These are phyloP conservation scores for Mycena sanguinolenta DNA, from an alignment of 768 basidiomycete species.

Conservation along the genomic window DNA sequence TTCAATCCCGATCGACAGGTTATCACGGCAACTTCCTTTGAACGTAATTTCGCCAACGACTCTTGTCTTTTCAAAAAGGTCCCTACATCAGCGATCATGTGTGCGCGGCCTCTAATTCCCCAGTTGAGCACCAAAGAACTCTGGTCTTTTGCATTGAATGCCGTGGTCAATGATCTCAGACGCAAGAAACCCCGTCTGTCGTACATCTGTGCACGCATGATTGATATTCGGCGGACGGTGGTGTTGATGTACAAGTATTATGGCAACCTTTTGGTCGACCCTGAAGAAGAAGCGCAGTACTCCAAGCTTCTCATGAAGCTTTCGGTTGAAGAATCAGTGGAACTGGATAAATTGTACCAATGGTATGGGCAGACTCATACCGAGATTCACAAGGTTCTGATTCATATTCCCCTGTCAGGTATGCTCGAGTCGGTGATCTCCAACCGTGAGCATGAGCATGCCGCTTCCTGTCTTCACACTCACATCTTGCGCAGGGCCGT, in stretches of 20 bases:
- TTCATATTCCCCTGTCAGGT: neutral
- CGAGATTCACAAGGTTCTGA: no score
- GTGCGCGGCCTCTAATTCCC: constrained; percentile 8
- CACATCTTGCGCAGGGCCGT: neutral
- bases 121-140: neutral
- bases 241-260: neutral
- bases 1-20: constrained; percentile 2
- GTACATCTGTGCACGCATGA: constrained; percentile 11
- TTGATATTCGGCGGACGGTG: neutral
- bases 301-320: constrained; percentile 6
- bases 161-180: constrained; percentile 5
- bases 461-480: no score
- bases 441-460: constrained; percentile 27
- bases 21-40: constrained; percentile 17
- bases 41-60: neutral
- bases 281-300: constrained; percentile 1
- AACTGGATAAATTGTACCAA: constrained; percentile 12
- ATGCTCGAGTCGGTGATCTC: constrained; percentile 1
- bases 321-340: constrained; percentile 9
- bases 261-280: neutral
- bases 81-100: neutral
- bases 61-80: constrained; percentile 29
- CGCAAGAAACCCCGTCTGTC: neutral
- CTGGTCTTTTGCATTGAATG: constrained; percentile 13
- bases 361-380: constrained; percentile 10